These are phyloP conservation scores for Fusarium decemcellulare DNA, from an alignment of 2,329 filamentous ascomycete genomes.

Conservation along the genomic window DNA sequence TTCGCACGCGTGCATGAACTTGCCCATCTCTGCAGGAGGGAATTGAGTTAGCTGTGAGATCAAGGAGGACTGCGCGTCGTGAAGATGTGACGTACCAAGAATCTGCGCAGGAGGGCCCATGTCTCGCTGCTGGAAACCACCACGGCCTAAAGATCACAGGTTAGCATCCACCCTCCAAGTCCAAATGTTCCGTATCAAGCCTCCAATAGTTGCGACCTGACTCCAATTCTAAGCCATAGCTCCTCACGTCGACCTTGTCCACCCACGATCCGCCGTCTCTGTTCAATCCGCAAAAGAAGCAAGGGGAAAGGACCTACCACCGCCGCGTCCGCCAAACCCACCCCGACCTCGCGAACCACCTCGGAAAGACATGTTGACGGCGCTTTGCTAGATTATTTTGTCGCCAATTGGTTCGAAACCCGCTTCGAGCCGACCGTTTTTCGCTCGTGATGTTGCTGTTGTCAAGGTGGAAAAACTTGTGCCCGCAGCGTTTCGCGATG, in stretches of 20 bases:
- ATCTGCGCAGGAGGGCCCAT: constrained; percentile 56
- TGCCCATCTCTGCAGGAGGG: constrained; percentile 81
- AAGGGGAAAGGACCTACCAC: constrained; percentile 47
- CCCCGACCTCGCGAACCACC: constrained; percentile 54
- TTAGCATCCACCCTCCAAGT: constrained; percentile 28
- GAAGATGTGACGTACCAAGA: constrained; percentile 49
- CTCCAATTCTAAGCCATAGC: not conserved
- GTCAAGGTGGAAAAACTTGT: not conserved
- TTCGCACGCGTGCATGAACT: constrained; percentile 94
- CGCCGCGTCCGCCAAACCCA: constrained; percentile 53
- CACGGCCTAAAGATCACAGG: constrained; percentile 48
- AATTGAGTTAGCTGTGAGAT: constrained; percentile 15
- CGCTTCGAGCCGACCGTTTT: constrained; percentile 16
- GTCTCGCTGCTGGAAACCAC: constrained; percentile 57
- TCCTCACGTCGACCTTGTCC: no score
- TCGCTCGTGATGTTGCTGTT: constrained; percentile 21
- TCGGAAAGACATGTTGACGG: constrained; percentile 56
- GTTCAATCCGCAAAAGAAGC: not conserved
- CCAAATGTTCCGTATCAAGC: not conserved
- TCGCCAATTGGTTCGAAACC: constrained; percentile 23
- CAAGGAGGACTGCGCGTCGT: not conserved
- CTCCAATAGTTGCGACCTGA: not conserved
- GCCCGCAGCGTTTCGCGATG: constrained; percentile 22
- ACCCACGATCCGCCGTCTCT: not conserved
- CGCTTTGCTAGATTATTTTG: not conserved